Conservation (phyloP, 257 asterid species). For the Oldenlandia corymbosa region DNA sequence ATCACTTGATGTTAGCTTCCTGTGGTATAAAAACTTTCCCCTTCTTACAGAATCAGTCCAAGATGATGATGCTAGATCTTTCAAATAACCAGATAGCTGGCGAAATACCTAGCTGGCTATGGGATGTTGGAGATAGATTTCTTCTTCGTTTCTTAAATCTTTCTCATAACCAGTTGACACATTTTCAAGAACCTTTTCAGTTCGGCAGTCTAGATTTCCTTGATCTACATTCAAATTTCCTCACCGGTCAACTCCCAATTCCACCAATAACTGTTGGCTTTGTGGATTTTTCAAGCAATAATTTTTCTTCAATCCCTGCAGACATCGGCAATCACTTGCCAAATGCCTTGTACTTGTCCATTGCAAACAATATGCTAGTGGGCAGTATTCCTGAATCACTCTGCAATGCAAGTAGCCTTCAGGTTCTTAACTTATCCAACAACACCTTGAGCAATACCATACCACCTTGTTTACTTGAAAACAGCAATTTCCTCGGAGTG, state of each 20-base stretch:
- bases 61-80: slow-evolving; percentile 26
- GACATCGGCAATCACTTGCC: slow-evolving; percentile 15
- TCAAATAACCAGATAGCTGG: slow-evolving; percentile 29
- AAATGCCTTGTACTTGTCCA: slow-evolving; percentile 24
- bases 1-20: slow-evolving; percentile 26
- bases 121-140: slow-evolving; percentile 28
- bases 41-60: slow-evolving; percentile 12
- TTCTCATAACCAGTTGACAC: slow-evolving; percentile 24
- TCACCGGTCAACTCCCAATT: slow-evolving; percentile 25
- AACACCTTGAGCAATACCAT: slow-evolving; percentile 32
- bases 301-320: slow-evolving; percentile 32
- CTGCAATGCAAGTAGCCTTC: slow-evolving; percentile 26
- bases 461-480: slow-evolving; percentile 34
- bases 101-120: slow-evolving; percentile 35
- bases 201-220: not conserved
- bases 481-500: slow-evolving; percentile 5
- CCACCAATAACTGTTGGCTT: slow-evolving; percentile 13
- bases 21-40: slow-evolving; percentile 30
- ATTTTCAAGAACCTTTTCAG: slow-evolving; percentile 19
- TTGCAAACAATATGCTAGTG: slow-evolving; percentile 23
- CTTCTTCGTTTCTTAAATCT: slow-evolving; percentile 34
- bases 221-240: slow-evolving; percentile 32
- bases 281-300: slow-evolving; percentile 48
- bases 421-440: slow-evolving; percentile 39
- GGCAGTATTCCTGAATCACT: slow-evolving; percentile 40